phyloP scores from a whole-genome alignment of 768 basidiomycete genomes.

The Boletales sp. region DNA sequence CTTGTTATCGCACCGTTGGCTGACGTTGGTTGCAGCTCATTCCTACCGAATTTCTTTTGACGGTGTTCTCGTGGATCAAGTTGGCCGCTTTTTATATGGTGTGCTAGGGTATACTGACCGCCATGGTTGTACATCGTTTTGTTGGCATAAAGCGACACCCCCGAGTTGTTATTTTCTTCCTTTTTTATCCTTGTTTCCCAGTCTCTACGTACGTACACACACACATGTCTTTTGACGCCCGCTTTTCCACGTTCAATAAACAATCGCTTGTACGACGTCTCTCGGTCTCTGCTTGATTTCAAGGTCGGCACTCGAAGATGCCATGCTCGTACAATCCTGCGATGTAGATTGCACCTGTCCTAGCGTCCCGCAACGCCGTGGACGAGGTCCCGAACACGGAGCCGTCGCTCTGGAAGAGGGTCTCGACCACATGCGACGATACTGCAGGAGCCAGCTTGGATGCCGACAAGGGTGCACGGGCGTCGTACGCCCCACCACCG shows the following conservation, averaged over 20 bases:
- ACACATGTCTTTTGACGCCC: not conserved
- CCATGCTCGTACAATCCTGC: constrained; percentile 59
- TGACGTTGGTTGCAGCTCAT: constrained; percentile 37
- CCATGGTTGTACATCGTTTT: constrained; percentile 14
- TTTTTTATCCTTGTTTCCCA: not conserved
- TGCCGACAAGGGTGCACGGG: constrained; percentile 46
- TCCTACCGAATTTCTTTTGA: constrained; percentile 63
- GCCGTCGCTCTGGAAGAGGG: too few relatives aligned
- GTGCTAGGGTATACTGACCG: constrained; percentile 20
- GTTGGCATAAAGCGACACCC: constrained; percentile 20
- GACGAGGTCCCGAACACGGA: constrained; percentile 51
- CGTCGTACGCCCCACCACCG: too few relatives aligned
- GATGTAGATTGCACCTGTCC: constrained; percentile 48
- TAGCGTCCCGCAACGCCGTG: constrained; percentile 50
- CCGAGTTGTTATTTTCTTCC: not conserved
- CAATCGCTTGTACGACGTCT: too few relatives aligned
- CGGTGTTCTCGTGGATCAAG: too few relatives aligned
- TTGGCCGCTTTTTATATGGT: constrained; percentile 10
- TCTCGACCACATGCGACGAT: constrained; percentile 43
- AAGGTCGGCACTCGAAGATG: constrained; percentile 45
- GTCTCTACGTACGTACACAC: constrained; percentile 1
- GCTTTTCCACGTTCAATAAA: not conserved
- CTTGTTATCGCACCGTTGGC: not conserved
- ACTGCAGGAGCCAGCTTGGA: constrained; percentile 39
- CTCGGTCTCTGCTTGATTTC: too few relatives aligned